Base-by-base conservation (phyloP, 768 basidiomycete species). In the Termitomyces sp. region DNA sequence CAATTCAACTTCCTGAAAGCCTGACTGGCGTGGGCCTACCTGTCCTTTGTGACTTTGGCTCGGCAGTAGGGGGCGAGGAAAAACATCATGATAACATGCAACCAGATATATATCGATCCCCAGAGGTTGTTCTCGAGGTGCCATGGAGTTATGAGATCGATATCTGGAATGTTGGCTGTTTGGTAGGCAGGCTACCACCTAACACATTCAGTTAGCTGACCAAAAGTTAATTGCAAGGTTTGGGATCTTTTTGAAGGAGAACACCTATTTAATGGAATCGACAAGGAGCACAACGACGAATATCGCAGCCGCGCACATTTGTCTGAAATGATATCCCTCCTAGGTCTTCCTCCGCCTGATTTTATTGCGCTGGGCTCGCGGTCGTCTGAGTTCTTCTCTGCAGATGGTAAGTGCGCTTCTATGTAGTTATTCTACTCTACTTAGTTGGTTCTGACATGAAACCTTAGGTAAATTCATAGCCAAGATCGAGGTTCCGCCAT, bases 141-240 rank as follows among this genome's bases (percentile, higher is more conserved):
- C 65, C 67, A 12, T 72, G 71, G 71, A 48, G 60, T 39, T 40
- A 60, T 37, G 57, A 56, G 27, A 65, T 68, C 8, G 71, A 72
- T 56, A 67, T 72, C n/a, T 72, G 71, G 69, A 71, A 66, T 56
- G 24, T 70, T 27, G 71, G 65, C 6, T 59, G 64, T 37, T 56
- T 69, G 65, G 71, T 72, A 47, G 14, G 71, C 4, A 20, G 8
- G 33, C 10, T 34, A 20, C 33, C 18, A 12, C 32, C 10, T 2
- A 18, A 10, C 18, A 30, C 7, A 26, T 14, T 24, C 8, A 16
- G 0, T 45, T 22, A 20, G 3, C 16, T 53, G 34, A 24, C 49
- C 14, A 12, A 10, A n/a, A 24, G 3, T 22, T 20, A 5, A 4
- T 16, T 20, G 13, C 22, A 18, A 59, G 53, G 13, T 59, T 7